Percentiles rank a stretch among this genome's conserved stretches.
phyloP scores from a whole-genome alignment of 2,329 filamentous ascomycete genomes.

The Penicillium vulpinum region DNA sequence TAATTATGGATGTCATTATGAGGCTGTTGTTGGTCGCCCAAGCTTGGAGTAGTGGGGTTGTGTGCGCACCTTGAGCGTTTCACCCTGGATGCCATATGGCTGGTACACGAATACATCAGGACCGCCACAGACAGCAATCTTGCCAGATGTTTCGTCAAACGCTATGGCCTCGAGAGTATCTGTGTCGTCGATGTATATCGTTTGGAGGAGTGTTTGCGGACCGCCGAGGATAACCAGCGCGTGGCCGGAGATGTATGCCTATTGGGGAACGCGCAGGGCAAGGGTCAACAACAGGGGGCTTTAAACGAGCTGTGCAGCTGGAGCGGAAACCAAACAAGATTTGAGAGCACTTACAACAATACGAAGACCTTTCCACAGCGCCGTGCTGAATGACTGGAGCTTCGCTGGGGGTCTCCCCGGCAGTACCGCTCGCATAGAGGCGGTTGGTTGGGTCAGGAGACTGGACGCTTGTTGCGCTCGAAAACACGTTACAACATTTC shows the following conservation, averaged over 20 bases:
- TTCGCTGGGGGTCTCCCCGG: slow-evolving; percentile 76
- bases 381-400: slow-evolving; percentile 74
- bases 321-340: neutral
- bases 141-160: slow-evolving; percentile 79
- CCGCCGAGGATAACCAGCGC: slow-evolving; percentile 80
- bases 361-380: slow-evolving; percentile 69
- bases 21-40: neutral
- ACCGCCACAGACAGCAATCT: slow-evolving; percentile 74
- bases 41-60: slow-evolving; percentile 15
- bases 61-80: slow-evolving; percentile 67
- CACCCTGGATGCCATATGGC: slow-evolving; percentile 69
- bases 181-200: slow-evolving; percentile 79
- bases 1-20: neutral
- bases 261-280: slow-evolving; percentile 15
- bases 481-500: slow-evolving; percentile 37
- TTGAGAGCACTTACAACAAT: slow-evolving; percentile 61
- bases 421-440: slow-evolving; percentile 73
- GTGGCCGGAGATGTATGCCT: slow-evolving; percentile 89
- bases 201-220: slow-evolving; percentile 76
- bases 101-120: slow-evolving; percentile 72
- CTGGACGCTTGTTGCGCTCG: slow-evolving; percentile 30
- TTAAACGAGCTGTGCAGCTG: neutral
- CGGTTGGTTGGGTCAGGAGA: slow-evolving; percentile 31
- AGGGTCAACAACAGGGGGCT: slow-evolving; percentile 12
- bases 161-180: slow-evolving; percentile 71